Evolutionary conservation across 2,329 filamentous ascomycete species (phyloP).

Genomic region (Helotiales sp.): DNA sequence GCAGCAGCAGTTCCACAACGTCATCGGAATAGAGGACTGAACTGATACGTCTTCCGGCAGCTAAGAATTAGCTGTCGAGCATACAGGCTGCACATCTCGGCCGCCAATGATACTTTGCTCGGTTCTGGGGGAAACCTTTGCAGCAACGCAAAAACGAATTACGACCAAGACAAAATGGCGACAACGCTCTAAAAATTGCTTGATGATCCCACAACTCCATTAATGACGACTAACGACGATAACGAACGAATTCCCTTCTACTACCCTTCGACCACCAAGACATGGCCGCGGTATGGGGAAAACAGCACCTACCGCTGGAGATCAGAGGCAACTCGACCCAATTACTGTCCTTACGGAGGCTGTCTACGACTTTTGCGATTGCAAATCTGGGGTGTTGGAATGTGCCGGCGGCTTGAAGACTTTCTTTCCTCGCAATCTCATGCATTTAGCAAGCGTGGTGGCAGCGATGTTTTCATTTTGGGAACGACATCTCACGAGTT

Average conservation of each 20-base stretch:
- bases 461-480: constrained; percentile 28
- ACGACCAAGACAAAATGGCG: constrained; percentile 35
- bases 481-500: constrained; percentile 28
- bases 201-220: constrained; percentile 29
- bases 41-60: constrained; percentile 35
- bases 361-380: constrained; percentile 28
- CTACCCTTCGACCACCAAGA: constrained; percentile 31
- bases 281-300: constrained; percentile 37
- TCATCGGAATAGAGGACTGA: constrained; percentile 40
- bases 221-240: constrained; percentile 27
- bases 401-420: constrained; percentile 28
- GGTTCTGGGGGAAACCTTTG: constrained; percentile 18
- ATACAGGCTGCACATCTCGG: constrained; percentile 26
- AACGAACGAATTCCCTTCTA: constrained; percentile 30
- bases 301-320: constrained; percentile 42
- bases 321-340: constrained; percentile 42
- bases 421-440: constrained; percentile 27
- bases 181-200: constrained; percentile 32
- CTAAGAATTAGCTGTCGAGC: constrained; percentile 37
- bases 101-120: constrained; percentile 23
- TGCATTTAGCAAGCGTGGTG: constrained; percentile 44
- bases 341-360: constrained; percentile 40
- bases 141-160: constrained; percentile 32
- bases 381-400: constrained; percentile 16
- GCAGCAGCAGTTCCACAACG: constrained; percentile 44